Base-by-base conservation (phyloP, 1,284 basidiomycete genomes). In the Tausonia pullulans region DNA sequence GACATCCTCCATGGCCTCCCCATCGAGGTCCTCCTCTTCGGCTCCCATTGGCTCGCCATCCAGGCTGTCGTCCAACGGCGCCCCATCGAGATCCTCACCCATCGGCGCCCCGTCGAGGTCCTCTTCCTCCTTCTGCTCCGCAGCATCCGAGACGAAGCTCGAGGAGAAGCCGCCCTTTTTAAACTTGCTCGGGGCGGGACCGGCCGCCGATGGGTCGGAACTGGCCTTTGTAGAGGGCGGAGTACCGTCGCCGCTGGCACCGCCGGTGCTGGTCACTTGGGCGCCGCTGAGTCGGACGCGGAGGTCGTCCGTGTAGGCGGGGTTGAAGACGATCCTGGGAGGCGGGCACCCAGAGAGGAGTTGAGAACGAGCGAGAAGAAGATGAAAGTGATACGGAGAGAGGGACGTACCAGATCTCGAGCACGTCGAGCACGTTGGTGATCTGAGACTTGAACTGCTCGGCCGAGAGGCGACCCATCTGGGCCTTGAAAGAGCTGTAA, bases 381-480 rank as follows among this genome's bases (percentile, higher is more conserved):
- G 45, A 16, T 4, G 40, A 54, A n/a, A 61, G 13, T 3, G 48
- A 50, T 14, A n/a, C 7, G 45, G 3, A 49, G 16, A 2, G 14
- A 46, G 27, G 39, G 2, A 78, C 78, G 53, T 73, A 78, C 95
- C 95, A 98, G 39, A 94, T 85, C 70, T 93, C 88, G 1, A 98
- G 80, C 10, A 98, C 84, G 40, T 66, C 65, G 0, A 82, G 78
- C 3, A 83, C 84, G 54, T 39, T 58, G 13, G 45, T 53, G 61
- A 97, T 88, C 74, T 95, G 90, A 68, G 86, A 87, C 77, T 88
- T 93, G 80, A 97, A 97, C 1, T 87, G 87, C 70, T 95, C 90
- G 13, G 92, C 93, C 5, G 91, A 93, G 72, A 97, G 91, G 54
- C 89, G 81, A 3, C 93, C 93, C 0, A 90, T 88, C 56, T 77